Evolutionary conservation across 768 basidiomycete genomes (phyloP), one percentile per base, ranked within the genome.

Genomic region (Imleria badia): DNA sequence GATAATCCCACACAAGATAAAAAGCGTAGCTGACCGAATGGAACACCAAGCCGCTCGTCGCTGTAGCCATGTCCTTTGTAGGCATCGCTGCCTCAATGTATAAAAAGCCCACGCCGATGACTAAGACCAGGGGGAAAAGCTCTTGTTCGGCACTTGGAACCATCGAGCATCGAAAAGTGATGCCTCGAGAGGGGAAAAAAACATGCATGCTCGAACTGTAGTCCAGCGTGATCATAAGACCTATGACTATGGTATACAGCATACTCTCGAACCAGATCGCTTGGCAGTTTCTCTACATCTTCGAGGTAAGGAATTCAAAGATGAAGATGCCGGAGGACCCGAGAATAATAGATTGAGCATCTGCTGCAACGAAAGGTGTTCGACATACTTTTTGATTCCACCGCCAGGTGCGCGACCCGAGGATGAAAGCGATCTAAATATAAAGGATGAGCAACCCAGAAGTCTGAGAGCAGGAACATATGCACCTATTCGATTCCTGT

Each of bases 61-160:
- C 88, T 77, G 90, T 89, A 1, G 90, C 89, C 89, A 92, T 91
- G 58, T 91, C 89, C 56, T 83, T 84, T 23, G 86, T 65, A 2
- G 91, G 91, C 90, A 94, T 94, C 0, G 90, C 85, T 14, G 89
- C 87, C 69, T 94, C 91, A n/a, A 93, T 81, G 76, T 87, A 86
- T 39, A 91, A 69, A 59, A 76, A 78, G 0, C 87, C 89, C 13
- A 81, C 64, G 0, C 89, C 88, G 14, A 85, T 38, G 6, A 85
- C 80, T 13, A 86, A 77, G 29, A 91, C 67, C n/a, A 91, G 69
- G 4, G 86, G 84, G 60, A 77, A 88, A 4, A 91, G 43, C 11
- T 80, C 81, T 67, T 87, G 81, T 62, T 78, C 72, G 2, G 81
- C 85, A 22, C 86, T 86, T 54, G 14, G 34, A 11, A 58, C 47